Evolutionary conservation across 345 rosid genomes (phyloP).

Genomic region (Psidium friedrichsthalianum): DNA sequence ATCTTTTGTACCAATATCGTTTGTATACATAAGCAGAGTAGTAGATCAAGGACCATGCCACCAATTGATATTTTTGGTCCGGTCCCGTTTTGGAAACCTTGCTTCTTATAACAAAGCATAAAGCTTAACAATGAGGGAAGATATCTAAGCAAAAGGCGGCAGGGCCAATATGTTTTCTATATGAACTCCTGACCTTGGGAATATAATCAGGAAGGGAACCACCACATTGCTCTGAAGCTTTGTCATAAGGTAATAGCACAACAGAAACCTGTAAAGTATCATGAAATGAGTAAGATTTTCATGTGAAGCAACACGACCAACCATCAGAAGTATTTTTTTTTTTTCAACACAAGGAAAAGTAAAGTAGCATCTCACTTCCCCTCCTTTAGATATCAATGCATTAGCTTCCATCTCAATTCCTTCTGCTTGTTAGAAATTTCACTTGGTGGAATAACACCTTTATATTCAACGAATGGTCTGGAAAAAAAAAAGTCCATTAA

Average conservation of each 20-base stretch:
- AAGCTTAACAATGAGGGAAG: not conserved
- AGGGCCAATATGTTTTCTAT: not conserved
- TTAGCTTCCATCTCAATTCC: constrained; percentile 55
- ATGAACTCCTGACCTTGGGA: constrained; percentile 33
- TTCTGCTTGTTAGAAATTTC: constrained; percentile 43
- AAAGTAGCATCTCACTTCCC: constrained; percentile 24
- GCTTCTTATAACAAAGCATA: not conserved
- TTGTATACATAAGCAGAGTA: not conserved
- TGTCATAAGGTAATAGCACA: constrained; percentile 45
- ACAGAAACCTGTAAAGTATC: constrained; percentile 34
- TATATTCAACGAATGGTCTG: constrained; percentile 87
- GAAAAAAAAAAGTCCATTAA: not conserved
- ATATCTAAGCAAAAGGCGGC: not conserved
- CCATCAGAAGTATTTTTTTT: not conserved
- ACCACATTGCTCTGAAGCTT: constrained; percentile 63
- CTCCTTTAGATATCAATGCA: constrained; percentile 55
- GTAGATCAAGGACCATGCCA: not conserved
- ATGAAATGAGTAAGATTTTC: not conserved
- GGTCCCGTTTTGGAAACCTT: not conserved
- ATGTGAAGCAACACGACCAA: not conserved
- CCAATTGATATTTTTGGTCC: not conserved
- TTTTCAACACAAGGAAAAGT: not conserved
- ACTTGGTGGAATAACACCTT: constrained; percentile 43
- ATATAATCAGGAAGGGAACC: constrained; percentile 83
- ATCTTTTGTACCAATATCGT: not conserved